Base-by-base conservation (phyloP, 352 stramenopile genomes). In the Phytophthora pistaciae region DNA sequence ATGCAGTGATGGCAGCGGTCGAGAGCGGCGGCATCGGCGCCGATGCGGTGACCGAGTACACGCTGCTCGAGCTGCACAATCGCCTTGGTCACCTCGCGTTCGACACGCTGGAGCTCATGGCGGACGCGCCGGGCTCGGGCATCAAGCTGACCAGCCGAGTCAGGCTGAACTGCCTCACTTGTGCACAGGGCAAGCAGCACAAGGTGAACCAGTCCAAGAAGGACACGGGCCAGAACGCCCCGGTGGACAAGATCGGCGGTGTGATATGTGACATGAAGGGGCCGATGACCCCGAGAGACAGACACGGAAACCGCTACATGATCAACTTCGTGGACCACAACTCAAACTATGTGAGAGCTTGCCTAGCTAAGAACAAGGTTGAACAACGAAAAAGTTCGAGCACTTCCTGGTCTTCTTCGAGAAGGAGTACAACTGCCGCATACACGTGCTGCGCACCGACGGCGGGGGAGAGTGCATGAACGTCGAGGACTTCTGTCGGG, bases 211-310 rank as follows among this genome's bases (percentile, higher is more conserved):
- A 60, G 31, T 65, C 54, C 1, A 64, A 55, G 11, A 59, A 68
- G 8, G 46, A 65, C 21, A 56, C 54, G 7, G 60, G 54, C 5
- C 5, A 21, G 2, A 59, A 68, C 27, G 42, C 67, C 10, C 67
- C 66, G 3, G 31, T 73, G 6, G 49, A 68, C n/a, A 9, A 21
- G 5, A 52, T 67, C 14, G 59, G 60, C 9, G 67, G 40, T 3
- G 67, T 71, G 0, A 71, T 71, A 5, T 71, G 38, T 18, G 64
- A 62, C 36, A 8, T 71, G 1, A 71, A 66, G 23, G 56, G 64
- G 2, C 56, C 48, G 2, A 76, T 72, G 49, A 64, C 48, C 6
- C 38, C 49, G 21, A 40, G 9, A 18, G 38, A 46, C 38, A 46
- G 10, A 46, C 38, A 46, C 11, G 16, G 49, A 60, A 63, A 75